phyloP scores from a whole-genome alignment of 768 basidiomycete species.

The Mycena albidolilacea region DNA sequence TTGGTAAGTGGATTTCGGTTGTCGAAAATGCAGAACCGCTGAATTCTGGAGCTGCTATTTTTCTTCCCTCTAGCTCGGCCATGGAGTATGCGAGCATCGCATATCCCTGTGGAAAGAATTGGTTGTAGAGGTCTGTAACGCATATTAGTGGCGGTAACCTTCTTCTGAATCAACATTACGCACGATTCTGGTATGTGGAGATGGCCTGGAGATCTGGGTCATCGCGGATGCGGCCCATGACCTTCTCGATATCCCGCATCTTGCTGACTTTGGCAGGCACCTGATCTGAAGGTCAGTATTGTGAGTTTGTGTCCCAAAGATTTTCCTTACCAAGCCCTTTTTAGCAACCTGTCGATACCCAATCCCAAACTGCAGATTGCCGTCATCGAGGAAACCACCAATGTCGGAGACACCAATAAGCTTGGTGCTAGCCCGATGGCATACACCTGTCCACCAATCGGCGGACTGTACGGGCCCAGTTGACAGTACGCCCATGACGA shows the following conservation, averaged over 20 bases:
- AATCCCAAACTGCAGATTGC: constrained; percentile 5
- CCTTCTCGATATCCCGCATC: constrained; percentile 9
- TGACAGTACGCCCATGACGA: constrained; percentile 4
- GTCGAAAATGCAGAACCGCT: constrained; percentile 7
- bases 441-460: constrained; percentile 7
- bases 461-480: constrained; percentile 4
- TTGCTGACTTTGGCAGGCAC: neutral
- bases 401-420: constrained; percentile 5
- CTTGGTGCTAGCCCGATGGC: neutral
- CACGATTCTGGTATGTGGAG: constrained; percentile 3
- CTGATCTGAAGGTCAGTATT: neutral
- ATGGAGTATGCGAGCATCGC: constrained; percentile 6
- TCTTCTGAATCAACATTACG: constrained; percentile 6
- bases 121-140: constrained; percentile 1
- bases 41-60: constrained; percentile 5
- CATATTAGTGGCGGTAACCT: constrained; percentile 2
- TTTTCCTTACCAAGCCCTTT: constrained; percentile 5
- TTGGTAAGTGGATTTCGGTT: neutral
- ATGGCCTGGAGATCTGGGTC: constrained; percentile 10
- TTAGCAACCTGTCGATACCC: constrained; percentile 4
- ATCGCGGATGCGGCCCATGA: constrained; percentile 8
- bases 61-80: constrained; percentile 6
- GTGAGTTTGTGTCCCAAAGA: neutral
- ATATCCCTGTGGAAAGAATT: neutral
- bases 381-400: constrained; percentile 6